These are phyloP conservation scores for Loxodes magnus DNA, from an alignment of 73 alveolate genomes.

Conservation along the genomic window DNA sequence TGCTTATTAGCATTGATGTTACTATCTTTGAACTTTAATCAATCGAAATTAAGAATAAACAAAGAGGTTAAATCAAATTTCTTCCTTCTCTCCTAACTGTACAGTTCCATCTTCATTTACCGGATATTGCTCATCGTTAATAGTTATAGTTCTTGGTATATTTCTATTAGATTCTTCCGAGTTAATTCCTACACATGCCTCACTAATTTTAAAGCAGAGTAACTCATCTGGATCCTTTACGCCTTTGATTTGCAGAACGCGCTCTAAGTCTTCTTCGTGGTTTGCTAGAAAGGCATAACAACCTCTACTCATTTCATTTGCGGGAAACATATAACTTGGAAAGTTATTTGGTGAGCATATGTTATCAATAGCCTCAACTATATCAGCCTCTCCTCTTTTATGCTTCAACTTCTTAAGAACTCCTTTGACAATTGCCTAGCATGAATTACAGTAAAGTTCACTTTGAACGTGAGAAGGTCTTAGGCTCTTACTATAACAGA, in stretches of 20 bases:
- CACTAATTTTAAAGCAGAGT: conserved; percentile 49
- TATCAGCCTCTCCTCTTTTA: conserved; percentile 59
- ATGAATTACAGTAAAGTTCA: conserved; percentile 79
- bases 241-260: conserved; percentile 47
- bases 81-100: too few relatives aligned
- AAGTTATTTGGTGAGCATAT: conserved; percentile 70
- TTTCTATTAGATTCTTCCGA: too few relatives aligned
- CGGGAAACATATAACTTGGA: conserved; percentile 77
- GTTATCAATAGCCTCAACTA: conserved; percentile 53
- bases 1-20: too few relatives aligned
- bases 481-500: too few relatives aligned
- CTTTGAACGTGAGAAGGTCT: too few relatives aligned
- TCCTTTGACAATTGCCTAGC: conserved; percentile 76
- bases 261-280: conserved; percentile 68
- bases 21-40: too few relatives aligned
- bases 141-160: too few relatives aligned
- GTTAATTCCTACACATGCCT: conserved; percentile 53
- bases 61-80: too few relatives aligned
- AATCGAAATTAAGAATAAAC: too few relatives aligned
- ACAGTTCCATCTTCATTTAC: too few relatives aligned
- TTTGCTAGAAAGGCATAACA: conserved; percentile 69
- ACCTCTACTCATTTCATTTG: conserved; percentile 84
- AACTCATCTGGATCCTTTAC: conserved; percentile 53
- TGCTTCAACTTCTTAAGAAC: conserved; percentile 55
- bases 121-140: too few relatives aligned